phyloP scores from a whole-genome alignment of 352 stramenopile species.

The Phytophthora palmivora region DNA sequence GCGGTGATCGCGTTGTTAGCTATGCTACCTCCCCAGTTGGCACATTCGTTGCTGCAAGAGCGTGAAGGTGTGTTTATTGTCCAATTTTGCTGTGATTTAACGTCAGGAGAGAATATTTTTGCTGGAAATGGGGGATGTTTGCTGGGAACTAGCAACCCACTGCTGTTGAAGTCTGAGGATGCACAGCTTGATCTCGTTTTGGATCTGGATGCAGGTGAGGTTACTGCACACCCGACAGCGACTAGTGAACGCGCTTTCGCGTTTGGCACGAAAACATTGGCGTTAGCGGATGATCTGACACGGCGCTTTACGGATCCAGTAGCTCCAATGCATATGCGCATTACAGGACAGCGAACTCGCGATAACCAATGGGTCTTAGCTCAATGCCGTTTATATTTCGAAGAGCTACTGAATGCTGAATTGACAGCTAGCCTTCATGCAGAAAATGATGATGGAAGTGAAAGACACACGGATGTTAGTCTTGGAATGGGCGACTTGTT shows the following conservation, averaged over 20 bases:
- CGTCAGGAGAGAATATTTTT: constrained; percentile 42
- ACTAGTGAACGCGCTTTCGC: constrained; percentile 62
- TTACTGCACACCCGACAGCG: constrained; percentile 58
- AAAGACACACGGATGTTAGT: neutral
- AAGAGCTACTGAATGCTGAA: constrained; percentile 57
- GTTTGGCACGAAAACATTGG: constrained; percentile 50
- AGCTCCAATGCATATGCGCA: constrained; percentile 28
- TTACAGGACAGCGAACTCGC: constrained; percentile 27
- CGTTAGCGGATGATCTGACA: constrained; percentile 35
- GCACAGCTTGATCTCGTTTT: constrained; percentile 64
- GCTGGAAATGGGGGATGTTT: constrained; percentile 49
- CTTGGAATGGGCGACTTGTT: constrained; percentile 38
- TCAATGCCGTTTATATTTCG: constrained; percentile 73
- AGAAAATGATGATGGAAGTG: constrained; percentile 14
- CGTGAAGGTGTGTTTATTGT: constrained; percentile 42
- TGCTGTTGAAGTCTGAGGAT: constrained; percentile 61
- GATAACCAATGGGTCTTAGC: constrained; percentile 69
- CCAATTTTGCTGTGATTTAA: constrained; percentile 54
- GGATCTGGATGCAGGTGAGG: constrained; percentile 60
- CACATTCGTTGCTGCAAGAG: constrained; percentile 29
- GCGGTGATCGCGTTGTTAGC: constrained; percentile 61
- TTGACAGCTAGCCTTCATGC: constrained; percentile 32
- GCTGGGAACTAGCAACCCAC: constrained; percentile 56
- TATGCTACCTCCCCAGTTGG: constrained; percentile 56
- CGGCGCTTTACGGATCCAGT: constrained; percentile 27